phyloP scores from a whole-genome alignment of 176 grass and related monocot species.

The Miscanthus lutarioriparius region DNA sequence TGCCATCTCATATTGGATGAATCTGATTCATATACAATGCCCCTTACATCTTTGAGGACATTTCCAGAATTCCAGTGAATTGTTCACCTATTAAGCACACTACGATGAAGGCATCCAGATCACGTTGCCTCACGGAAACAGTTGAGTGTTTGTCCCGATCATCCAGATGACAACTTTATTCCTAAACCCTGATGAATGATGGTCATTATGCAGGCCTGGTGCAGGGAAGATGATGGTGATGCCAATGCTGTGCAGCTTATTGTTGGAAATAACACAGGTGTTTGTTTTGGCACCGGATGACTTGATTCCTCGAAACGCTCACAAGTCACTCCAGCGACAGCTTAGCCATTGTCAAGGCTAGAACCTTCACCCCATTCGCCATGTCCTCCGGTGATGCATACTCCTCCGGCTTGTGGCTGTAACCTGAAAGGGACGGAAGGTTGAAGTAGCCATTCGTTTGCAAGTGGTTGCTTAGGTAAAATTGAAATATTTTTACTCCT shows the following conservation, averaged over 20 bases:
- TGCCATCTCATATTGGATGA: not conserved
- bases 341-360: slow-evolving; percentile 83
- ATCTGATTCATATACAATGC: slow-evolving; percentile 1
- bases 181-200: slow-evolving; percentile 14
- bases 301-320: not conserved
- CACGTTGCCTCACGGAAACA: not conserved
- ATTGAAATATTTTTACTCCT: no score
- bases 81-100: not conserved
- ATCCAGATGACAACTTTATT: slow-evolving; percentile 19
- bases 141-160: not conserved
- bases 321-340: slow-evolving; percentile 55
- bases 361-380: slow-evolving; percentile 80
- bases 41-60: not conserved
- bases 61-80: not conserved
- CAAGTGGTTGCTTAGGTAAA: not conserved
- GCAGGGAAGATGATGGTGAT: not conserved
- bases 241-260: not conserved
- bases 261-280: not conserved
- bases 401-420: slow-evolving; percentile 96
- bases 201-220: not conserved
- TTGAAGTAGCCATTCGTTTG: not conserved
- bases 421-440: slow-evolving; percentile 48
- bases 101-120: not conserved
- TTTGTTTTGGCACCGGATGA: not conserved
- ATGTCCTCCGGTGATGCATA: slow-evolving; percentile 69